Conservation (phyloP, 129 eudicot species). For the Pittosporum tobira region DNA sequence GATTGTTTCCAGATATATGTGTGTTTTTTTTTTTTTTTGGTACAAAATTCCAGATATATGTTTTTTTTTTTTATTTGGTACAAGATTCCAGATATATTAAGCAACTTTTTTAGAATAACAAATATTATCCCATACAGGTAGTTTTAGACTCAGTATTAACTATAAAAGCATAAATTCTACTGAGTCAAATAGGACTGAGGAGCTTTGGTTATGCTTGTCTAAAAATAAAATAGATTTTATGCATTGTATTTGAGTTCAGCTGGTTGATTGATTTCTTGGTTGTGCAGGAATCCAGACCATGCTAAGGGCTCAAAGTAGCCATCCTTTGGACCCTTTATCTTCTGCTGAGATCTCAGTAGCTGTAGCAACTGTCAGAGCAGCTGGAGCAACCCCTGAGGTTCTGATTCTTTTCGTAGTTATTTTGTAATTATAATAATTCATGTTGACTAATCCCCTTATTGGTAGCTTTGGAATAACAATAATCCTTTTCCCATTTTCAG, state of each 20-base stretch:
- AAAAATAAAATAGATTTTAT: background rate
- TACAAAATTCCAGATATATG: too few relatives aligned
- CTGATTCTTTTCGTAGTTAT: background rate
- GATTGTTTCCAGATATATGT: too few relatives aligned
- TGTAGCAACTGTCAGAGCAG: constrained; percentile 95
- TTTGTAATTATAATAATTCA: background rate
- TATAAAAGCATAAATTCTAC: too few relatives aligned
- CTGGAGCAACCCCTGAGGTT: constrained; percentile 99
- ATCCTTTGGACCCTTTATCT: constrained; percentile 95
- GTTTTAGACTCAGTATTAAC: background rate
- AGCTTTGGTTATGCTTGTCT: too few relatives aligned
- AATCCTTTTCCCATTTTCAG: constrained; percentile 29
- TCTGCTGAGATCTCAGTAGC: constrained; percentile 93
- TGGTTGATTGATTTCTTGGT: constrained; percentile 10
- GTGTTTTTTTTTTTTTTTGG: too few relatives aligned
- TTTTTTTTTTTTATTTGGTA: too few relatives aligned
- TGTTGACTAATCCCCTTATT: background rate
- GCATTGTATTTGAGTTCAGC: background rate
- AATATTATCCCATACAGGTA: background rate
- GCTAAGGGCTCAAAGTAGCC: constrained; percentile 71
- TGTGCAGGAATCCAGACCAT: constrained; percentile 60
- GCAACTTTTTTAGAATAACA: too few relatives aligned
- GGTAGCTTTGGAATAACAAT: background rate
- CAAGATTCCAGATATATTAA: too few relatives aligned
- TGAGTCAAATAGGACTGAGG: too few relatives aligned